Evolutionary conservation across 2,329 filamentous ascomycete species (phyloP), one percentile per base, ranked within the genome.

Genomic region (Curvularia hawaiiensis): DNA sequence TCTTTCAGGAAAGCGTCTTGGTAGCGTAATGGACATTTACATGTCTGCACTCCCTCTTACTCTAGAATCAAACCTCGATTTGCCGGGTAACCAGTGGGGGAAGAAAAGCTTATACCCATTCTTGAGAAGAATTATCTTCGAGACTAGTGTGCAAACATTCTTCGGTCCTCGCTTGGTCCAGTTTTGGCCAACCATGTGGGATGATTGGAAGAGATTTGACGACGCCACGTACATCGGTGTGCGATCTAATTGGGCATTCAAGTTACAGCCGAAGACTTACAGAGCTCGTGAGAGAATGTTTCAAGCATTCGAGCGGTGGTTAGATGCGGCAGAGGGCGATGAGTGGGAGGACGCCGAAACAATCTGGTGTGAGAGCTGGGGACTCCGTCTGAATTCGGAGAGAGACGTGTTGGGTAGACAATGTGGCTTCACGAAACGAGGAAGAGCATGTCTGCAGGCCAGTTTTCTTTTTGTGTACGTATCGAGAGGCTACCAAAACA

Each of bases 391-490:
- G 14, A 48, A 48, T 26, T 48, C 31, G 46, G 46, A 48, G 31
- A 48, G 46, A 35, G 46, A 48, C 35, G 31, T 26, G 26, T 35
- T 48, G 12, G 20, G 31, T 9, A 48, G 31, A n/a, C 46, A 48
- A 26, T 38, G 31, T 38, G 20, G 31, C 31, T 48, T 48, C 35
- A 48, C 46, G 4, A 48, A 26, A 38, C 33, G 46, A 14, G 46
- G 46, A 38, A 48, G 46, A 24, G 46, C 33, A 38, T 48, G 46
- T 35, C 7, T 48, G 14, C 46, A 48, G 12, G 46, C 33, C 1
- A 48, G 46, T 12, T 48, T 48, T 38, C 31, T 48, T 22, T 48
- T 48, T n/a, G 46, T 48, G 46, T 48, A n/a, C 22, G 46, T 48
- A 38, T 48, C 5, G 4, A 10, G 4, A 38, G 4, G 12, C 20